Percentiles rank a stretch among this genome's conserved stretches.
Conservation (phyloP, 805 yeast genomes). For the Lachancea quebecensis region DNA sequence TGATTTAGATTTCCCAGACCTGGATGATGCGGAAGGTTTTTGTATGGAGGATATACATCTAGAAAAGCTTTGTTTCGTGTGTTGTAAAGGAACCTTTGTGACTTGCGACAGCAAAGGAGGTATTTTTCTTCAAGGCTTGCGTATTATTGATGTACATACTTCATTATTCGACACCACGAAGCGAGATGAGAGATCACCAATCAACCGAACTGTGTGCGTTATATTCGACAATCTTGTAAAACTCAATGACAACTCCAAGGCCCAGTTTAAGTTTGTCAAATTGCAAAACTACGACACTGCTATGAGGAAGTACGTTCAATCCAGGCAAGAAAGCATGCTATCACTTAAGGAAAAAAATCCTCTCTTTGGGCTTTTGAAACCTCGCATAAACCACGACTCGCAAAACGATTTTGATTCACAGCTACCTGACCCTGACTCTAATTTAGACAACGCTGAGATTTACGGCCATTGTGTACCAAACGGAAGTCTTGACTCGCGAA, state of each 20-base stretch:
- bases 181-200: neutral
- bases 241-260: conserved; percentile 11
- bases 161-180: neutral
- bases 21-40: conserved; percentile 6
- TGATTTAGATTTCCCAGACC: conserved; percentile 14
- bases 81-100: conserved; percentile 13
- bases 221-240: conserved; percentile 17
- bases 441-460: neutral
- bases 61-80: conserved; percentile 16
- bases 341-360: conserved; percentile 12
- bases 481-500: neutral
- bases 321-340: conserved; percentile 6
- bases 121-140: conserved; percentile 6
- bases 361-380: conserved; percentile 8
- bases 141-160: conserved; percentile 2
- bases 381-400: conserved; percentile 3
- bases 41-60: conserved; percentile 15
- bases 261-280: conserved; percentile 18
- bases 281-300: conserved; percentile 11
- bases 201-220: neutral
- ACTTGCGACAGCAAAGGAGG: conserved; percentile 3
- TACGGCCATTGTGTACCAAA: neutral
- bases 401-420: conserved; percentile 16
- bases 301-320: conserved; percentile 12
- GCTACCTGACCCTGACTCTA: conserved; percentile 1